A percentile compares a stretch with the other conserved stretches of the same genome.
Conservation (phyloP, 345 rosid species). For the Populus simonii region DNA sequence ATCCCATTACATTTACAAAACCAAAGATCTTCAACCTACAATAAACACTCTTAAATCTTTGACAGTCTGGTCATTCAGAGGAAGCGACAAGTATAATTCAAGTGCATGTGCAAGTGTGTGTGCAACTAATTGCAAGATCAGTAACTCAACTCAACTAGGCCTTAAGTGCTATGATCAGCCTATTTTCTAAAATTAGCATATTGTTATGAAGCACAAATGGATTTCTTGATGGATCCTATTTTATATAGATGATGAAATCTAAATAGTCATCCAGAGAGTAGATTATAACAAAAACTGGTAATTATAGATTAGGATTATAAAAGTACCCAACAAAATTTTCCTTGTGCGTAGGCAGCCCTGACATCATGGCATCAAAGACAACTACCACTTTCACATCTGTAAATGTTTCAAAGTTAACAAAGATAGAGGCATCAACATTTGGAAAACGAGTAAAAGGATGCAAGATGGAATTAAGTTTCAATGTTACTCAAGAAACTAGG, state of each 20-base stretch:
- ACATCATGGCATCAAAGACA: slow-evolving; percentile 94
- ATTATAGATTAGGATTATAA: slow-evolving; percentile 5
- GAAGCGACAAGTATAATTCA: background rate
- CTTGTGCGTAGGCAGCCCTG: slow-evolving; percentile 87
- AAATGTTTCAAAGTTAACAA: slow-evolving; percentile 20
- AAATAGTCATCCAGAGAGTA: no score
- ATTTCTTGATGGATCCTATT: no score
- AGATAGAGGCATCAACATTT: slow-evolving; percentile 7
- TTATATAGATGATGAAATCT: no score
- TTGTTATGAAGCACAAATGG: background rate
- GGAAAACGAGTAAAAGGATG: background rate
- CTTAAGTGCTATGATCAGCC: background rate
- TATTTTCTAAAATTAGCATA: background rate
- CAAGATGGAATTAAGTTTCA: background rate
- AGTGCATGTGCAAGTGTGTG: no score
- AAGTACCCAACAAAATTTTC: slow-evolving; percentile 72
- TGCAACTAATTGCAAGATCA: no score
- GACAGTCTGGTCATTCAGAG: background rate
- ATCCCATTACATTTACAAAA: background rate
- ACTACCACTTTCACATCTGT: slow-evolving; percentile 93
- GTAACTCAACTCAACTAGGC: background rate
- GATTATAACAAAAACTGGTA: background rate
- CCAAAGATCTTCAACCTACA: background rate
- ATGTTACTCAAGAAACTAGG: background rate
- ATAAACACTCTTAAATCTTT: background rate